phyloP scores from a whole-genome alignment of 805 yeast genomes.

The Ogataea pini region DNA sequence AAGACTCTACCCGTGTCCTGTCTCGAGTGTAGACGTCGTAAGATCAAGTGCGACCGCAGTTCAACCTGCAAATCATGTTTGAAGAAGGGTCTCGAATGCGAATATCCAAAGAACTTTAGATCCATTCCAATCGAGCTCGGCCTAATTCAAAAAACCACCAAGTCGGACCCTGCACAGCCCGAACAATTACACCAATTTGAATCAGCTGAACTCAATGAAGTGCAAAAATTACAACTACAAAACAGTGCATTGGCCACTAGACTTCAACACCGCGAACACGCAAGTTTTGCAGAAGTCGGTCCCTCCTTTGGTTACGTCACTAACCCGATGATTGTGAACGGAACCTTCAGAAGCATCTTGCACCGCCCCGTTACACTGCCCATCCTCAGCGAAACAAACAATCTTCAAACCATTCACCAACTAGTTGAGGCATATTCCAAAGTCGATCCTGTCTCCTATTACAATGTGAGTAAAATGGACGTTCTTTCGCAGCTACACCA shows the following conservation, averaged over 20 bases:
- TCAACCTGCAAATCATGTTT: conserved; percentile 45
- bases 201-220: neutral
- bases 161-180: neutral
- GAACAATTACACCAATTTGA: neutral
- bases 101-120: conserved; percentile 47
- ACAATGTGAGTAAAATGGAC: conserved; percentile 9
- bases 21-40: conserved; percentile 35
- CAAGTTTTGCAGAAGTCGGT: neutral
- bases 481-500: conserved; percentile 3
- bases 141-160: no score
- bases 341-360: conserved; percentile 6
- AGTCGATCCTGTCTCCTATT: neutral
- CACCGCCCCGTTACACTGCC: conserved; percentile 18
- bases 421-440: conserved; percentile 12
- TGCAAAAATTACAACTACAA: conserved; percentile 6
- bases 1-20: conserved; percentile 35
- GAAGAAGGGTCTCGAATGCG: conserved; percentile 39
- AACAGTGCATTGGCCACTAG: conserved; percentile 4
- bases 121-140: conserved; percentile 35
- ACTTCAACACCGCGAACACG: conserved; percentile 3
- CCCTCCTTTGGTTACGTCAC: conserved; percentile 3
- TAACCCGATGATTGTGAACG: conserved; percentile 7
- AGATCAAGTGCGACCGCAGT: conserved; percentile 36
- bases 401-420: conserved; percentile 7
- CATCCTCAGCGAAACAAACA: neutral